Percentiles rank a stretch among this genome's conserved stretches.
These are phyloP conservation scores for Mycena citricolor DNA, from an alignment of 1,284 basidiomycete genomes.

Conservation along the genomic window DNA sequence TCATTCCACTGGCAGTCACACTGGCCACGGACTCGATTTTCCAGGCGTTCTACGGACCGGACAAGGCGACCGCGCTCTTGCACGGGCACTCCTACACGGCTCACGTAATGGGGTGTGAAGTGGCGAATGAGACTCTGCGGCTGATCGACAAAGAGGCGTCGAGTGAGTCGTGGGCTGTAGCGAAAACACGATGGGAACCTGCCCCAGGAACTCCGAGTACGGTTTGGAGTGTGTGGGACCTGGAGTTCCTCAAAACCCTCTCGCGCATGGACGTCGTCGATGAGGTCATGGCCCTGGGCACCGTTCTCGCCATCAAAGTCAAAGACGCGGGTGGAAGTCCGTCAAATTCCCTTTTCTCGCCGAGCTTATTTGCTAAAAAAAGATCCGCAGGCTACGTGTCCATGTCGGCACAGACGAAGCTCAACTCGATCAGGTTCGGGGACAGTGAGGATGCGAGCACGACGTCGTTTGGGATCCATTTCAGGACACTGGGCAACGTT, in stretches of 20 bases:
- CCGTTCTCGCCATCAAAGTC: constrained; percentile 83
- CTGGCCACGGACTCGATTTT: constrained; percentile 83
- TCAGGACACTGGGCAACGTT: constrained; percentile 88
- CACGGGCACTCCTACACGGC: constrained; percentile 97
- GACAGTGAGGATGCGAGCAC: constrained; percentile 1
- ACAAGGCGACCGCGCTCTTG: constrained; percentile 83
- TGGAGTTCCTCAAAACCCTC: constrained; percentile 64
- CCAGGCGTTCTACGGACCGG: constrained; percentile 71
- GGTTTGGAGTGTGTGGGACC: constrained; percentile 91
- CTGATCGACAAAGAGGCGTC: constrained; percentile 54
- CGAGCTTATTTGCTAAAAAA: constrained; percentile 14
- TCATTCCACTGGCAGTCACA: constrained; percentile 86
- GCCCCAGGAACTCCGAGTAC: constrained; percentile 19
- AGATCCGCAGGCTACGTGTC: constrained; percentile 69
- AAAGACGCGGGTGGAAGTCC: constrained; percentile 58
- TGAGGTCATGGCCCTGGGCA: constrained; percentile 86
- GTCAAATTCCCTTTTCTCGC: constrained; percentile 25
- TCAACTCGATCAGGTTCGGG: constrained; percentile 46
- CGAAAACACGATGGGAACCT: constrained; percentile 35
- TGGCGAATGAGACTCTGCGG: constrained; percentile 80
- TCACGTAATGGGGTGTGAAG: constrained; percentile 88
- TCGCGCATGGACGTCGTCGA: constrained; percentile 61
- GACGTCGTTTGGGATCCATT: constrained; percentile 75
- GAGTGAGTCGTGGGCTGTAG: constrained; percentile 56
- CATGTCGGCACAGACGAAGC: constrained; percentile 60